Conservation (phyloP, 805 yeast genomes). For the Wickerhamia fluorescens region DNA sequence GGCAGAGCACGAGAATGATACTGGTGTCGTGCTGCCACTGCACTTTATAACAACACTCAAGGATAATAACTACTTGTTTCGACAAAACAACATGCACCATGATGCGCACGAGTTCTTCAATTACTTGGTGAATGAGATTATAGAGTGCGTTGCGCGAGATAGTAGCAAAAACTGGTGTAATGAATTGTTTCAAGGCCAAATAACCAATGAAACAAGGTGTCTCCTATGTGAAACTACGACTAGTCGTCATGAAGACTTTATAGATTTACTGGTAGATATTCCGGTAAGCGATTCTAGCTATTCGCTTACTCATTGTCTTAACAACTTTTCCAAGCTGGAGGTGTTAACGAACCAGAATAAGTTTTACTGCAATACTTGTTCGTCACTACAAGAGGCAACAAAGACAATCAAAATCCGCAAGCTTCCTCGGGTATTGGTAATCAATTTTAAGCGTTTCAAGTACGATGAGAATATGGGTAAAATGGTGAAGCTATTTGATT, state of each 20-base stretch:
- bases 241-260: slow-evolving; percentile 74
- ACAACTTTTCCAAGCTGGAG: slow-evolving; percentile 80
- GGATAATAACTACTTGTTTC: slow-evolving; percentile 74
- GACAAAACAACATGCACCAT: slow-evolving; percentile 87
- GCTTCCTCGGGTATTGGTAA: slow-evolving; percentile 70
- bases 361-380: slow-evolving; percentile 87
- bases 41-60: slow-evolving; percentile 70
- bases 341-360: slow-evolving; percentile 81
- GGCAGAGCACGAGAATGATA: slow-evolving; percentile 58
- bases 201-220: slow-evolving; percentile 86
- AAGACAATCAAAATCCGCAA: slow-evolving; percentile 75
- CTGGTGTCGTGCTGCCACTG: slow-evolving; percentile 82
- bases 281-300: slow-evolving; percentile 52
- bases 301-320: slow-evolving; percentile 68
- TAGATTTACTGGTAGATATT: slow-evolving; percentile 82
- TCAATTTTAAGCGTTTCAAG: slow-evolving; percentile 88
- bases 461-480: slow-evolving; percentile 77
- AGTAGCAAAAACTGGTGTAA: slow-evolving; percentile 47
- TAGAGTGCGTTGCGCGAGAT: slow-evolving; percentile 49
- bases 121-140: slow-evolving; percentile 63
- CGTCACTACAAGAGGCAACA: slow-evolving; percentile 88
- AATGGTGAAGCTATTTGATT: slow-evolving; percentile 79
- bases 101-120: slow-evolving; percentile 97
- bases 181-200: slow-evolving; percentile 72
- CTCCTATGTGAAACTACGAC: slow-evolving; percentile 80